A percentile compares a stretch with the other conserved stretches of the same genome.
Evolutionary conservation across 2,329 filamentous ascomycete species (phyloP).

Genomic region (Colletotrichum musae): DNA sequence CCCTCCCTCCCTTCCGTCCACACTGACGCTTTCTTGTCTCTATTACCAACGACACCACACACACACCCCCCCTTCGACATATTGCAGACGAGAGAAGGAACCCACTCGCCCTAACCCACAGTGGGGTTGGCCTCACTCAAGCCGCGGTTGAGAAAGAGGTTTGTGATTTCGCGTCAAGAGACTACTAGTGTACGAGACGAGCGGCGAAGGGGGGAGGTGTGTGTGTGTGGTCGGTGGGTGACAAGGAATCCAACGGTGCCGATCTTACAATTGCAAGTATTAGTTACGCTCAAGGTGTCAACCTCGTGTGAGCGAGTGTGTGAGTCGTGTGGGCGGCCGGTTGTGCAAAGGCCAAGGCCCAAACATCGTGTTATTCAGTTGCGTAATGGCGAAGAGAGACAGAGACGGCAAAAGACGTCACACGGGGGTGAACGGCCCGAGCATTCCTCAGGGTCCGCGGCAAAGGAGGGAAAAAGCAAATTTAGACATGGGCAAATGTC

Average conservation of each 20-base stretch:
- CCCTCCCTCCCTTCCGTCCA: conserved; percentile 1
- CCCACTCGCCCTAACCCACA: no score
- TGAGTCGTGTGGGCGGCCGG: neutral
- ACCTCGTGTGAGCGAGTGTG: no score
- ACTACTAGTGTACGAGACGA: no score
- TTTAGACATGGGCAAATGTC: conserved; percentile 24
- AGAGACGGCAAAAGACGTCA: neutral
- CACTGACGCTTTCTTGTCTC: conserved; percentile 12
- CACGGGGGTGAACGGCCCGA: neutral
- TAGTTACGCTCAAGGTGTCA: no score
- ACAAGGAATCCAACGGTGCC: no score
- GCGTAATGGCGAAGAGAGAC: neutral
- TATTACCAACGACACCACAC: conserved; percentile 12
- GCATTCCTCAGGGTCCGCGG: neutral
- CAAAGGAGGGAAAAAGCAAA: conserved; percentile 4
- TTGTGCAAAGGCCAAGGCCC: neutral
- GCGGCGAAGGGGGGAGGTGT: no score
- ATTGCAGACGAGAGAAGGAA: conserved; percentile 7
- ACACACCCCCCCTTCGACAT: conserved; percentile 9
- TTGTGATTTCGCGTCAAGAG: no score
- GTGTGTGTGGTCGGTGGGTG: no score
- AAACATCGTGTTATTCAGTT: neutral
- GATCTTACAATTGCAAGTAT: no score
- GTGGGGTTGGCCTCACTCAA: no score
- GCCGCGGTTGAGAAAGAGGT: no score